Evolutionary conservation across 169 alveolate genomes (phyloP).

Genomic region (Eimeria necatrix): DNA sequence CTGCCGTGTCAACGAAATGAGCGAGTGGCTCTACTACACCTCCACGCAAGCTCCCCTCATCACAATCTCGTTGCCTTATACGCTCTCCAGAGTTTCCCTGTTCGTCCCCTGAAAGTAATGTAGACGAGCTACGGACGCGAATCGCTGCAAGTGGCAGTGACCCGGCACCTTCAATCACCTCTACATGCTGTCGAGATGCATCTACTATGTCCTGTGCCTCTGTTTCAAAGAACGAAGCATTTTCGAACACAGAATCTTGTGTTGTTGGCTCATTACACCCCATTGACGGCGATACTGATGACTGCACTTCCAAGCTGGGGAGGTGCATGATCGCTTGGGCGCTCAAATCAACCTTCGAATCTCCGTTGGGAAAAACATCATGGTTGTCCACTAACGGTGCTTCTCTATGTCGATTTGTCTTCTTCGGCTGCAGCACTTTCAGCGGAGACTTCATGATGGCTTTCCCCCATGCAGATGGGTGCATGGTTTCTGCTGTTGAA

Average conservation of each 20-base stretch:
- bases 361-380: background rate
- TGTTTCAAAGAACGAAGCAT: constrained; percentile 10
- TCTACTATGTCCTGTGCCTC: background rate
- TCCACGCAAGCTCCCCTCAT: too few relatives aligned
- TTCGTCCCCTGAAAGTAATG: too few relatives aligned
- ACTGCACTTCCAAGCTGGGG: constrained; percentile 24
- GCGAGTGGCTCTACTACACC: too few relatives aligned
- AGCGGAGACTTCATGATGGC: background rate
- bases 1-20: too few relatives aligned
- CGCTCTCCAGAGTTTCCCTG: too few relatives aligned
- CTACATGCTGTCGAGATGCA: background rate
- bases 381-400: background rate
- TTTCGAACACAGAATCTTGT: background rate
- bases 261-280: background rate
- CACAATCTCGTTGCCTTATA: too few relatives aligned
- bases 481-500: background rate
- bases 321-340: background rate
- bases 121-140: constrained; percentile 1
- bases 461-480: background rate
- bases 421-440: background rate
- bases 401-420: background rate
- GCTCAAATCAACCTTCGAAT: background rate
- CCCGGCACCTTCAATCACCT: background rate
- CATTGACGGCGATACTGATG: background rate
- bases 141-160: background rate